phyloP scores from a whole-genome alignment of 345 rosid genomes.

The Iberis pinnata region DNA sequence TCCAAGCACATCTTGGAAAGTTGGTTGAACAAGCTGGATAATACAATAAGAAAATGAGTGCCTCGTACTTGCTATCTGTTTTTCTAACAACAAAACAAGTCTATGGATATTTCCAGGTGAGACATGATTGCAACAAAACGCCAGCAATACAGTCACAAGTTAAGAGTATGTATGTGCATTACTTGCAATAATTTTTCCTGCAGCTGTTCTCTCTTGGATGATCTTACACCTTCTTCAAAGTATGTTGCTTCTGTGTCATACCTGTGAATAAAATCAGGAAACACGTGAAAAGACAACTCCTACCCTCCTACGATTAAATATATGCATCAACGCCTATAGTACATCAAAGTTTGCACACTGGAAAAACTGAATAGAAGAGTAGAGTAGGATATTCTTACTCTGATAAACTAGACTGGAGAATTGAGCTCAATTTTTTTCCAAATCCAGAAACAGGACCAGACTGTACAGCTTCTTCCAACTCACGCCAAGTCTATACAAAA shows the following conservation, averaged over 20 bases:
- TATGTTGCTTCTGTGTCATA: slow-evolving; percentile 77
- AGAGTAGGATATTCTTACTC: slow-evolving; percentile 45
- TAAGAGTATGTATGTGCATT: slow-evolving; percentile 28
- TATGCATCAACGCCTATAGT: slow-evolving; percentile 5
- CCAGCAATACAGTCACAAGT: slow-evolving; percentile 11
- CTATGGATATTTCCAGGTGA: slow-evolving; percentile 10
- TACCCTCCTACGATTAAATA: slow-evolving; percentile 2
- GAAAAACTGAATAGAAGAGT: not conserved
- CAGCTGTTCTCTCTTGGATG: slow-evolving; percentile 74
- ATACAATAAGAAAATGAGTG: slow-evolving; percentile 20
- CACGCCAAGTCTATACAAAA: slow-evolving; percentile 58
- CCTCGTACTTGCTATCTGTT: slow-evolving; percentile 6
- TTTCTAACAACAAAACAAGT: not conserved
- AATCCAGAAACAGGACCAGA: slow-evolving; percentile 64
- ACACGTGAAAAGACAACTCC: slow-evolving; percentile 13
- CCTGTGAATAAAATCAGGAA: slow-evolving; percentile 37
- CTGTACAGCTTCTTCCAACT: slow-evolving; percentile 69
- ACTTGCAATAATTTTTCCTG: slow-evolving; percentile 87
- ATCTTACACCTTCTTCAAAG: slow-evolving; percentile 92
- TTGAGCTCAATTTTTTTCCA: slow-evolving; percentile 72
- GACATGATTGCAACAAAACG: slow-evolving; percentile 4
- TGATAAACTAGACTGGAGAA: slow-evolving; percentile 43
- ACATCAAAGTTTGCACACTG: not conserved
- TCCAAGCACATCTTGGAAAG: slow-evolving; percentile 71
- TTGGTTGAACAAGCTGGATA: slow-evolving; percentile 80